Percentiles rank a stretch among this genome's conserved stretches.
Evolutionary conservation across 2,329 filamentous ascomycete genomes (phyloP).

Genomic region (Nigrospora osmanthi): DNA sequence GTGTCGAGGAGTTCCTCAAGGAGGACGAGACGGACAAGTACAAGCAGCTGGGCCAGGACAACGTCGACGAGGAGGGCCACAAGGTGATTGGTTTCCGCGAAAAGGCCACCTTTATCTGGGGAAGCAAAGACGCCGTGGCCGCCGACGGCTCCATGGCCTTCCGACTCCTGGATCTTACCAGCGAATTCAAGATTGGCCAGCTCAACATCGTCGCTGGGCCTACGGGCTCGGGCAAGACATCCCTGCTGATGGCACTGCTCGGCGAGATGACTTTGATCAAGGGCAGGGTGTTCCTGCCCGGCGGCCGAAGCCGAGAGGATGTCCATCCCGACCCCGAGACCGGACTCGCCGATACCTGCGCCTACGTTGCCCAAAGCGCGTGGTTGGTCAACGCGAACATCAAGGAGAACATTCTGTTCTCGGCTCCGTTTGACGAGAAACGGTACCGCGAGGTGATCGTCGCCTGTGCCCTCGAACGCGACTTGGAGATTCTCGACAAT

Average conservation of each 20-base stretch:
- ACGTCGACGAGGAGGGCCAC: slow-evolving; percentile 59
- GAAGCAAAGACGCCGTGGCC: slow-evolving; percentile 53
- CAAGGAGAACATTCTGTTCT: slow-evolving; percentile 92
- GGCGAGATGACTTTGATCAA: slow-evolving; percentile 89
- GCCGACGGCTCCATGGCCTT: slow-evolving; percentile 67
- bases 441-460: slow-evolving; percentile 84
- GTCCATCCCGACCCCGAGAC: slow-evolving; percentile 75
- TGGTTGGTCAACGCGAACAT: slow-evolving; percentile 97
- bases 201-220: slow-evolving; percentile 90
- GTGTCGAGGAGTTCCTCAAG: slow-evolving; percentile 86
- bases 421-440: slow-evolving; percentile 69
- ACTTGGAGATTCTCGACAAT: slow-evolving; percentile 84
- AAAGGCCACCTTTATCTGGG: slow-evolving; percentile 79
- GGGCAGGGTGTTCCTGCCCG: slow-evolving; percentile 77
- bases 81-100: slow-evolving; percentile 77
- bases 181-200: slow-evolving; percentile 77
- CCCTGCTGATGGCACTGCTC: slow-evolving; percentile 87
- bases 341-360: slow-evolving; percentile 81
- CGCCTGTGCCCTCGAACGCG: slow-evolving; percentile 84
- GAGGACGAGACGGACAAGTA: slow-evolving; percentile 98
- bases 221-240: slow-evolving; percentile 93
- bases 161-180: slow-evolving; percentile 72
- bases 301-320: slow-evolving; percentile 78
- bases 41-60: slow-evolving; percentile 66
- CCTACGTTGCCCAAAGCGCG: slow-evolving; percentile 93